Conservation (phyloP, 2,329 filamentous ascomycete species). For the Monosporascus sp. region DNA sequence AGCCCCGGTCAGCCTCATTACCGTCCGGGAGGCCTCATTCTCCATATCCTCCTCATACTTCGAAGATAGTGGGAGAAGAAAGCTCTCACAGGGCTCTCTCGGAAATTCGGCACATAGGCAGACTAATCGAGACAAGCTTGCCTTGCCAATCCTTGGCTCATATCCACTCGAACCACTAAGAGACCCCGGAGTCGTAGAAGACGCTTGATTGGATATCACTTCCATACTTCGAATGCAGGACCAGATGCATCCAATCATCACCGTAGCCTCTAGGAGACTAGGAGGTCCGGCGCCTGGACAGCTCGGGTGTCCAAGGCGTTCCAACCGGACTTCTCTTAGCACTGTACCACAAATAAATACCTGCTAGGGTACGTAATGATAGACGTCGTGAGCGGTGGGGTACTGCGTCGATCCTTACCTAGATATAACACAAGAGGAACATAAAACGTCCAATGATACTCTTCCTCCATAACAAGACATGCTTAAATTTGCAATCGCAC, state of each 20-base stretch:
- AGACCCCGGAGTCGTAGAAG: background rate
- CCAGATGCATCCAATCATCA: too few species aligned
- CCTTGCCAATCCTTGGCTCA: background rate
- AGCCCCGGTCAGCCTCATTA: background rate
- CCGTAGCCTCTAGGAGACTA: background rate
- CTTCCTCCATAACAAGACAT: too few species aligned
- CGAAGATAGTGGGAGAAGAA: background rate
- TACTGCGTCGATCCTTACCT: too few species aligned
- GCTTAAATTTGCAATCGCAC: too few species aligned
- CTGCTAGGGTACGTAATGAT: too few species aligned
- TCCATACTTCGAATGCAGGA: too few species aligned
- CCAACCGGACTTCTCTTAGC: too few species aligned
- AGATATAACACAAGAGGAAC: too few species aligned
- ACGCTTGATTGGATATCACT: background rate
- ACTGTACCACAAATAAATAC: too few species aligned
- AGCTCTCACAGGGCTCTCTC: background rate
- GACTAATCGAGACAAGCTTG: background rate
- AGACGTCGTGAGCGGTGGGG: too few species aligned
- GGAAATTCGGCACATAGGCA: conserved; percentile 1
- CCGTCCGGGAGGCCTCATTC: background rate
- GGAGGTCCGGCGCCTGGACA: background rate
- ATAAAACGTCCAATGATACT: too few species aligned
- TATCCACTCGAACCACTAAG: background rate
- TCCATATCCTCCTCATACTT: background rate
- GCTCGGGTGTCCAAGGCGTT: too few species aligned